phyloP scores from a whole-genome alignment of 768 basidiomycete species.

The Thelephora ganbajun region DNA sequence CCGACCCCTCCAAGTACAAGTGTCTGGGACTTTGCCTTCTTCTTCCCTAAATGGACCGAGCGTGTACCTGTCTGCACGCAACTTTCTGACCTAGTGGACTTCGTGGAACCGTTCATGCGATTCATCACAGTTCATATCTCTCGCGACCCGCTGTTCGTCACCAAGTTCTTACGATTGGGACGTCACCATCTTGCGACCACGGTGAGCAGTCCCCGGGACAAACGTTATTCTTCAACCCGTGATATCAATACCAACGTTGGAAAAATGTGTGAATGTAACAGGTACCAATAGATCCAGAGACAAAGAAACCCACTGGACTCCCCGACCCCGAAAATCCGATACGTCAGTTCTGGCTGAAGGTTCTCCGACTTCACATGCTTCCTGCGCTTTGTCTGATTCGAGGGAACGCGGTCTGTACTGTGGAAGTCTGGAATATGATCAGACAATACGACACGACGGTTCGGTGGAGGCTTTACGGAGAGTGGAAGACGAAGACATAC shows the following conservation, averaged over 20 bases:
- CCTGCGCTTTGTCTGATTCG: slow-evolving; percentile 79
- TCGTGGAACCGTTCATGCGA: slow-evolving; percentile 67
- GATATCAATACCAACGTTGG: too few species aligned
- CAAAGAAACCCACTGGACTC: slow-evolving; percentile 43
- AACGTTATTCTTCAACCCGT: not conserved
- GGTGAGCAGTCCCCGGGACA: slow-evolving; percentile 20
- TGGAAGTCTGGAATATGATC: slow-evolving; percentile 88
- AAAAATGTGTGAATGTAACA: slow-evolving; percentile 11
- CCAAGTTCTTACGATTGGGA: slow-evolving; percentile 71
- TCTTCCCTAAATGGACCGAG: slow-evolving; percentile 76
- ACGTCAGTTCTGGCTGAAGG: slow-evolving; percentile 72
- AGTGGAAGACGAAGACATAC: slow-evolving; percentile 75
- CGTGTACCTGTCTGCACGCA: slow-evolving; percentile 50
- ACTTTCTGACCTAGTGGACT: slow-evolving; percentile 56
- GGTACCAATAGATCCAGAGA: slow-evolving; percentile 39
- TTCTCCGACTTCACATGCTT: slow-evolving; percentile 68
- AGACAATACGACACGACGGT: slow-evolving; percentile 60
- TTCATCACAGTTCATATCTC: slow-evolving; percentile 74
- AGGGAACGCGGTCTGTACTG: slow-evolving; percentile 78
- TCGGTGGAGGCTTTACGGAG: slow-evolving; percentile 89
- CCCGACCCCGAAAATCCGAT: slow-evolving; percentile 45
- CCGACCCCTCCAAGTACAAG: slow-evolving; percentile 73
- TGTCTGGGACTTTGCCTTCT: slow-evolving; percentile 72
- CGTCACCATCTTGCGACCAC: slow-evolving; percentile 45
- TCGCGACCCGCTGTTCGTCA: slow-evolving; percentile 63